Base-by-base conservation (phyloP, 371 early-diverging fungal genomes). In the Haplosporangium sp. region DNA sequence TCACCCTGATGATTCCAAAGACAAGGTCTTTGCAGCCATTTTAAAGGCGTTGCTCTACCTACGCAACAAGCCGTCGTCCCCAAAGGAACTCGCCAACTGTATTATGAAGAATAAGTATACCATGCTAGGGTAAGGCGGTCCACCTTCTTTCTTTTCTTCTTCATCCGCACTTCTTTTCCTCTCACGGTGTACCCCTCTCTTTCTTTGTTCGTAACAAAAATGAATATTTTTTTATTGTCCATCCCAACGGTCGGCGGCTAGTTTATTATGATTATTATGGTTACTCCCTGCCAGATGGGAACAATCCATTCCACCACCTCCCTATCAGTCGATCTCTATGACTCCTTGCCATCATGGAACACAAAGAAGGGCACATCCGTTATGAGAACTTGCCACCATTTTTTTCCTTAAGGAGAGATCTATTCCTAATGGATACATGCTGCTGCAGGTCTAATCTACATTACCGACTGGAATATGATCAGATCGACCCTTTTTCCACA, bases 21-120 rank as follows among this genome's bases (percentile, higher is more conserved):
- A 93, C 79, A 93, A 93, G 71, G 93, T 94, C 40, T 89, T 95
- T 76, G 88, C 91, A 6, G 95, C 94, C 48, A 93, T 94, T 61
- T 82, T 95, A 48, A 90, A 90, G 75, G 92, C 93, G 10, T 80
- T 95, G 38, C 79, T 92, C 56, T 85, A 86, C 54, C 84, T 88
- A 64, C 88, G 87, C 60, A 95, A 95, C 84, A 86, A 86, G 64
- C 95, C 95, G 41, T 88, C 91, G 54, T 91, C 93, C 6, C 94
- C 95, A 8, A 93, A 91, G 68, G 93, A 93, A 83, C 85, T 95
- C 54, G 89, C 93, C 56, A 88, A 86, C 50, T 87, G 87, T 61
- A 94, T 95, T 73, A 86, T 92, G 80, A 87, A 90, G 73, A 85
- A 92, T 74, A 86, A 89, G 76, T 88, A 93, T 72, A 89, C 94